These are phyloP conservation scores for Kwoniella dendrophila DNA, from an alignment of 768 basidiomycete genomes.

Conservation along the genomic window DNA sequence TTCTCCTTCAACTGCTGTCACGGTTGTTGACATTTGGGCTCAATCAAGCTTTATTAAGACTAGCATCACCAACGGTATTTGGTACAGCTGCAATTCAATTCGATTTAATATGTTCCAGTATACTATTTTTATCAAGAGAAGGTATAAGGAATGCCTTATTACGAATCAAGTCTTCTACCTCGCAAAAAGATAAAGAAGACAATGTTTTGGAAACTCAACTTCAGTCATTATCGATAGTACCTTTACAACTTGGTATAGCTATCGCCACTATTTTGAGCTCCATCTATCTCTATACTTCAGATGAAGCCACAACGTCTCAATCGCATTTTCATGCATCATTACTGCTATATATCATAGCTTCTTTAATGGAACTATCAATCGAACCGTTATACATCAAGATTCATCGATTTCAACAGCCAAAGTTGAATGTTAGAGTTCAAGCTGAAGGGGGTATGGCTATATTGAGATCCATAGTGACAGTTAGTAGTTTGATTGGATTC, in stretches of 20 bases:
- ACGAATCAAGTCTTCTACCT: slow-evolving; percentile 56
- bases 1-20: slow-evolving; percentile 82
- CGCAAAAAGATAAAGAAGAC: slow-evolving; percentile 10
- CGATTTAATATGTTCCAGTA: slow-evolving; percentile 84
- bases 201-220: slow-evolving; percentile 7
- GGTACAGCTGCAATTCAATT: slow-evolving; percentile 91
- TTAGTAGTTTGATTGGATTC: slow-evolving; percentile 63
- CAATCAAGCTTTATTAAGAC: slow-evolving; percentile 82
- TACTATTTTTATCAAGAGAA: slow-evolving; percentile 90
- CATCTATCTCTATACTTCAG: slow-evolving; percentile 64
- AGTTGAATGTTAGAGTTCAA: slow-evolving; percentile 71
- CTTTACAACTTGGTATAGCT: slow-evolving; percentile 69
- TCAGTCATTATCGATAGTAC: slow-evolving; percentile 66
- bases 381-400: slow-evolving; percentile 82
- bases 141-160: slow-evolving; percentile 84
- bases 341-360: slow-evolving; percentile 70
- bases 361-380: slow-evolving; percentile 72
- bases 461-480: slow-evolving; percentile 71
- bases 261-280: slow-evolving; percentile 63
- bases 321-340: slow-evolving; percentile 68
- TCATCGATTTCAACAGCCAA: slow-evolving; percentile 63
- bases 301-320: slow-evolving; percentile 64
- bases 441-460: slow-evolving; percentile 85
- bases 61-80: slow-evolving; percentile 80
- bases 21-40: slow-evolving; percentile 81